Percentiles rank a stretch among this genome's conserved stretches.
Evolutionary conservation across 805 yeast genomes (phyloP).

Genomic region (Barnettozyma pratensis): DNA sequence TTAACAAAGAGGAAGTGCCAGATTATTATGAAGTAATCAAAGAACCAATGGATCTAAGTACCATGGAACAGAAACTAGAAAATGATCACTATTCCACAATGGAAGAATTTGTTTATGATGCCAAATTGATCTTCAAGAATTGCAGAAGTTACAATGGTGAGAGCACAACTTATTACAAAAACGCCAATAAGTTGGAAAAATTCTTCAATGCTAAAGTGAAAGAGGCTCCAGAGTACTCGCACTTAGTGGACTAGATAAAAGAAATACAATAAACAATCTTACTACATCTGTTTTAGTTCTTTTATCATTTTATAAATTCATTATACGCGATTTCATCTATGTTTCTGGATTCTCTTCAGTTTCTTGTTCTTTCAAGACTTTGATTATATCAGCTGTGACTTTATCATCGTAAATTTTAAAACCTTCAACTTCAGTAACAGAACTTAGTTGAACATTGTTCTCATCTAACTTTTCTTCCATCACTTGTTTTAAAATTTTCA

Average conservation of each 20-base stretch:
- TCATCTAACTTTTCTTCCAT: constrained; percentile 98
- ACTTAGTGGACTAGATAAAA: constrained; percentile 51
- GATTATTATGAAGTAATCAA: constrained; percentile 95
- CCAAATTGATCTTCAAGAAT: constrained; percentile 79
- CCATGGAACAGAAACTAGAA: constrained; percentile 92
- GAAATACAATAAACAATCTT: neutral
- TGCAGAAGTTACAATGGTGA: constrained; percentile 93
- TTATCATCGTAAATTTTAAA: constrained; percentile 81
- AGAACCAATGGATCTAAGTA: constrained; percentile 96
- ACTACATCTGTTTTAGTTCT: neutral
- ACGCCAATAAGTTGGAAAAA: constrained; percentile 91
- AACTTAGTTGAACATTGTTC: constrained; percentile 90
- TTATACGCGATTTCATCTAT: neutral
- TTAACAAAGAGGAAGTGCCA: constrained; percentile 87
- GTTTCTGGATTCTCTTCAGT: constrained; percentile 37
- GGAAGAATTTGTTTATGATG: constrained; percentile 89
- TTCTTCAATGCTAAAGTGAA: constrained; percentile 75
- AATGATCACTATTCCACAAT: constrained; percentile 86
- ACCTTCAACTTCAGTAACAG: constrained; percentile 82
- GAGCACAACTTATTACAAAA: constrained; percentile 89
- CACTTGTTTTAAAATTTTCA: constrained; percentile 91
- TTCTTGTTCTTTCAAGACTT: constrained; percentile 66
- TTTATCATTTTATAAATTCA: neutral
- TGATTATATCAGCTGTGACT: constrained; percentile 77
- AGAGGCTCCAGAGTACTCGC: constrained; percentile 90